phyloP scores from a whole-genome alignment of 208 protist species.

The Leishmania guyanensis region DNA sequence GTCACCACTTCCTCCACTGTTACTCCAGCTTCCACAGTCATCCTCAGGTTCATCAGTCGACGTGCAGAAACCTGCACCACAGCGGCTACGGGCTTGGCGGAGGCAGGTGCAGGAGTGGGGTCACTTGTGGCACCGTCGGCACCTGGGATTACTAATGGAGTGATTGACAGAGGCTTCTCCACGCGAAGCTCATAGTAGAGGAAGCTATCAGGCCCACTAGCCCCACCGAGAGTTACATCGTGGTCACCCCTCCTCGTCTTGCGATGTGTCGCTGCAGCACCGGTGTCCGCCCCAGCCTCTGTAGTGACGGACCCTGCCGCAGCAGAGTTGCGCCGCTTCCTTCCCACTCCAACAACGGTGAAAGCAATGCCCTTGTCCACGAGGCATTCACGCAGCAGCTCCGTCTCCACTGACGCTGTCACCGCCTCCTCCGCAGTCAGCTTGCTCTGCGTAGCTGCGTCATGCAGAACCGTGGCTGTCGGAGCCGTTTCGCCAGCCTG shows the following conservation, averaged over 20 bases:
- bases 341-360: slow-evolving; percentile 18
- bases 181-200: slow-evolving; percentile 32
- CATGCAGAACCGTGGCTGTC: too few species aligned
- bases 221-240: background rate
- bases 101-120: background rate
- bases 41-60: slow-evolving; percentile 22
- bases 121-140: background rate
- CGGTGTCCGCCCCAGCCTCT: background rate
- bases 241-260: slow-evolving; percentile 5
- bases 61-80: slow-evolving; percentile 16
- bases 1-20: slow-evolving; percentile 6
- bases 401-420: slow-evolving; percentile 9
- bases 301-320: background rate
- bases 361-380: slow-evolving; percentile 13
- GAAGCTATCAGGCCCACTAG: background rate
- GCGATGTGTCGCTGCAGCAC: background rate
- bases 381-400: slow-evolving; percentile 25
- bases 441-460: background rate
- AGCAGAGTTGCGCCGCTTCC: background rate
- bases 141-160: background rate
- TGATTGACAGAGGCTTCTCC: background rate
- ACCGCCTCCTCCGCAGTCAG: background rate
- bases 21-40: background rate
- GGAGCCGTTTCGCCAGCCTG: background rate
- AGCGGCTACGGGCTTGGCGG: slow-evolving; percentile 1